Conservation (phyloP, 2,329 filamentous ascomycete species). For the Clonostachys chloroleuca region DNA sequence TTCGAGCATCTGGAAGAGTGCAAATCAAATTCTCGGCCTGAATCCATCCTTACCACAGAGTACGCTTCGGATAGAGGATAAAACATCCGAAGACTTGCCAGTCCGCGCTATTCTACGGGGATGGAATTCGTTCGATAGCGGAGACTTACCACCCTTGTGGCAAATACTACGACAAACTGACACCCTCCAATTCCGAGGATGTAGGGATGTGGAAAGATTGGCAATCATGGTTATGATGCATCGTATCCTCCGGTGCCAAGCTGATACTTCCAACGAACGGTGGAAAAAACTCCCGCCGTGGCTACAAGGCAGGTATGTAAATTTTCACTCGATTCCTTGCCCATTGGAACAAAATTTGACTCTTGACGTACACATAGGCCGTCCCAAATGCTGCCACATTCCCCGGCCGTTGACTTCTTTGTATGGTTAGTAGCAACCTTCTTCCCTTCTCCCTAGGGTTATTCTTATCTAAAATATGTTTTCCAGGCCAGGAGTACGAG, state of each 20-base stretch:
- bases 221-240: conserved; percentile 16
- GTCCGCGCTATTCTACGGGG: conserved; percentile 16
- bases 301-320: conserved; percentile 15
- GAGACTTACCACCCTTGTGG: conserved; percentile 17
- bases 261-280: conserved; percentile 11
- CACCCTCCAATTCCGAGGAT: conserved; percentile 12
- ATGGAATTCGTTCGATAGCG: conserved; percentile 17
- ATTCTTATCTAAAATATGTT: too few relatives aligned
- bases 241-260: conserved; percentile 15
- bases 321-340: too few relatives aligned
- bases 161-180: conserved; percentile 15
- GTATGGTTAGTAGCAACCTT: conserved; percentile 13
- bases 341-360: too few relatives aligned
- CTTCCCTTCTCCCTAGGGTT: too few relatives aligned
- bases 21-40: conserved; percentile 11
- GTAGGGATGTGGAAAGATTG: conserved; percentile 11
- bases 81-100: conserved; percentile 13
- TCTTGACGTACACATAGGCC: conserved; percentile 8
- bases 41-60: conserved; percentile 5
- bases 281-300: conserved; percentile 13
- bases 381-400: conserved; percentile 16
- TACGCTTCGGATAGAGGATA: conserved; percentile 9
- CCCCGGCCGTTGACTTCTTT: conserved; percentile 21
- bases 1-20: conserved; percentile 14
- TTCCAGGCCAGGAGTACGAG: conserved; percentile 17